Conservation (phyloP, 169 alveolate genomes). For the Plasmodium blacklocki region DNA sequence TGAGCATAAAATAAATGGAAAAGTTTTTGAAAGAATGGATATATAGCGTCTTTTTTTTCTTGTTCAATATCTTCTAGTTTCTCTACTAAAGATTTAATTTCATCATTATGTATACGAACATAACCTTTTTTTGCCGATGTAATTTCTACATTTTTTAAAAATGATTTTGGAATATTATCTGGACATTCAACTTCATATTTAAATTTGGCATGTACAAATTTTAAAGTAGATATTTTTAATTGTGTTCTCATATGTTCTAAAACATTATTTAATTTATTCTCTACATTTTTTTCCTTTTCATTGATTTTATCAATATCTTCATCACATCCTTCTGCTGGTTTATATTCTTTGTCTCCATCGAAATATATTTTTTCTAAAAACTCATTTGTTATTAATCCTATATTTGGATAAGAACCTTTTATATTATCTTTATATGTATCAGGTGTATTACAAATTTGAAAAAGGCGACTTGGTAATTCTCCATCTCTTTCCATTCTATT, state of each 20-base stretch:
- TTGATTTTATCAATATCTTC: conserved; percentile 68
- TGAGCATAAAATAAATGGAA: conserved; percentile 87
- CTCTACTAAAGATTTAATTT: conserved; percentile 80
- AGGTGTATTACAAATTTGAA: conserved; percentile 66
- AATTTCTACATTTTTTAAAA: conserved; percentile 88
- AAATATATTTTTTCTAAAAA: conserved; percentile 77
- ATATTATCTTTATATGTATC: conserved; percentile 22
- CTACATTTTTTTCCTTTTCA: conserved; percentile 36
- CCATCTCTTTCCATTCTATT: conserved; percentile 60
- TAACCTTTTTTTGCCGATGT: conserved; percentile 95
- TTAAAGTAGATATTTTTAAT: conserved; percentile 59
- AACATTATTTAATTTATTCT: conserved; percentile 55
- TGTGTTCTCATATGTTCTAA: conserved; percentile 48
- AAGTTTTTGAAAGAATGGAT: conserved; percentile 86
- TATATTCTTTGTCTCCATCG: conserved; percentile 79
- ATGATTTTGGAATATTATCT: conserved; percentile 84
- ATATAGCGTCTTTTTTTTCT: conserved; percentile 87
- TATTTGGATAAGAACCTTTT: conserved; percentile 80
- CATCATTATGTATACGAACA: conserved; percentile 87
- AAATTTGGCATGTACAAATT: conserved; percentile 89
- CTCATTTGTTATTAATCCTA: conserved; percentile 74
- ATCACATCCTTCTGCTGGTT: conserved; percentile 81
- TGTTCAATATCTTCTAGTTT: conserved; percentile 92
- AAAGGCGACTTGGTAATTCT: conserved; percentile 31
- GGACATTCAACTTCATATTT: conserved; percentile 93